Conservation (phyloP, 192 early-diverging fungal genomes). For the Podochytrium sp. region DNA sequence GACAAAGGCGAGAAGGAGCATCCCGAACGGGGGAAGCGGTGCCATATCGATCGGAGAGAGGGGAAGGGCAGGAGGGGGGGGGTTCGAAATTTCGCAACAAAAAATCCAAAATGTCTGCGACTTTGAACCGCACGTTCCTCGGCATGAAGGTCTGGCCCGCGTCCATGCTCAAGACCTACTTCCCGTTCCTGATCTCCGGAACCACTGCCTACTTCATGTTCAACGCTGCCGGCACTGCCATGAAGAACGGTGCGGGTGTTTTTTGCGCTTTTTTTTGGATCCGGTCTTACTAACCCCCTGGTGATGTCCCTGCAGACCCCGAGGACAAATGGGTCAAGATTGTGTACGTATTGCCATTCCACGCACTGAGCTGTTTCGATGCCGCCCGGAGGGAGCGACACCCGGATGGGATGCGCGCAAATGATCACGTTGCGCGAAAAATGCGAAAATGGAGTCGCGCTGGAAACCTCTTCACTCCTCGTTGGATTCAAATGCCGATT, state of each 20-base stretch:
- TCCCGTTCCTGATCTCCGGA: constrained; percentile 55
- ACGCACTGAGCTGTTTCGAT: background rate
- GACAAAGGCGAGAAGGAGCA: background rate
- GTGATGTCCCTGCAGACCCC: constrained; percentile 34
- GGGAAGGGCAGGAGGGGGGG: background rate
- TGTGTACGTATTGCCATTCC: constrained; percentile 46
- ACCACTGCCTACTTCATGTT: constrained; percentile 46
- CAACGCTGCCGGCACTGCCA: constrained; percentile 39
- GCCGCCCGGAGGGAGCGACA: background rate
- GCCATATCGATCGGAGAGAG: background rate
- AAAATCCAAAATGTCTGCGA: background rate
- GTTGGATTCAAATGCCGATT: constrained; percentile 2
- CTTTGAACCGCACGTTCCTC: constrained; percentile 44
- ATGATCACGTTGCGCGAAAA: no score
- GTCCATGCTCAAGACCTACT: constrained; percentile 54
- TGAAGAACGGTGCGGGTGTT: constrained; percentile 44
- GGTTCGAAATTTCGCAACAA: background rate
- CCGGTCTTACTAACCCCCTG: background rate
- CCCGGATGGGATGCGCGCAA: background rate
- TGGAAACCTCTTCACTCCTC: no score
- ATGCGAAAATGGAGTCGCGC: no score
- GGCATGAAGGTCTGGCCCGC: constrained; percentile 56
- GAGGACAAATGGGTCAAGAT: constrained; percentile 56
- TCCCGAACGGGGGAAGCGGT: background rate
- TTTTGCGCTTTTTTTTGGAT: background rate